Conservation (phyloP, 108 stramenopile species). For the Nannochloropsis salina region DNA sequence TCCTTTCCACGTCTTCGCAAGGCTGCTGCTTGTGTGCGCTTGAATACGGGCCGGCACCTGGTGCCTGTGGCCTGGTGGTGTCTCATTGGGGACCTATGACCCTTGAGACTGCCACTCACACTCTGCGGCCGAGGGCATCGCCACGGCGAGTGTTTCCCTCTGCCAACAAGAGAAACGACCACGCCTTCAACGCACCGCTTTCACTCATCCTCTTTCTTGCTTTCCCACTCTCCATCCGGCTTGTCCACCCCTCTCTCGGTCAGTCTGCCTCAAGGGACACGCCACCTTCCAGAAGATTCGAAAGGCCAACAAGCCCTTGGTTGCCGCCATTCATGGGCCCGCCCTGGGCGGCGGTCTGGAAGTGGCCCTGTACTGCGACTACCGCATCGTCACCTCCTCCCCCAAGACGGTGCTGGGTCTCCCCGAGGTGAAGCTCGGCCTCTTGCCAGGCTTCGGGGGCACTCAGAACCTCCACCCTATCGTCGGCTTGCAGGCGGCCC, state of each 20-base stretch:
- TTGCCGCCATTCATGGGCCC: conserved; percentile 91
- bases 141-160: too few species aligned
- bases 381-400: conserved; percentile 84
- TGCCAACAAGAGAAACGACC: not conserved
- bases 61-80: conserved; percentile 71
- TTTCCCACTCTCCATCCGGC: conserved; percentile 54
- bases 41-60: conserved; percentile 48
- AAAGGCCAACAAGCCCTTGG: conserved; percentile 68
- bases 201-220: conserved; percentile 20
- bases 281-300: conserved; percentile 48
- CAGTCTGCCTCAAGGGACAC: conserved; percentile 52
- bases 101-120: conserved; percentile 42
- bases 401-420: conserved; percentile 86
- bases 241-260: not conserved
- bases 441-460: conserved; percentile 95
- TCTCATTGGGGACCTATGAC: conserved; percentile 60
- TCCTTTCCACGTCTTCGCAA: too few species aligned
- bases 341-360: conserved; percentile 97
- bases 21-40: too few species aligned
- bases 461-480: conserved; percentile 86
- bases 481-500: conserved; percentile 69
- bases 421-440: conserved; percentile 95
- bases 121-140: too few species aligned
- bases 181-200: not conserved
- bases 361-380: conserved; percentile 97